A percentile compares a stretch with the other conserved stretches of the same genome.
These are phyloP conservation scores for Picochlorum sp. DNA, from an alignment of 139 green algal genomes.

Conservation along the genomic window DNA sequence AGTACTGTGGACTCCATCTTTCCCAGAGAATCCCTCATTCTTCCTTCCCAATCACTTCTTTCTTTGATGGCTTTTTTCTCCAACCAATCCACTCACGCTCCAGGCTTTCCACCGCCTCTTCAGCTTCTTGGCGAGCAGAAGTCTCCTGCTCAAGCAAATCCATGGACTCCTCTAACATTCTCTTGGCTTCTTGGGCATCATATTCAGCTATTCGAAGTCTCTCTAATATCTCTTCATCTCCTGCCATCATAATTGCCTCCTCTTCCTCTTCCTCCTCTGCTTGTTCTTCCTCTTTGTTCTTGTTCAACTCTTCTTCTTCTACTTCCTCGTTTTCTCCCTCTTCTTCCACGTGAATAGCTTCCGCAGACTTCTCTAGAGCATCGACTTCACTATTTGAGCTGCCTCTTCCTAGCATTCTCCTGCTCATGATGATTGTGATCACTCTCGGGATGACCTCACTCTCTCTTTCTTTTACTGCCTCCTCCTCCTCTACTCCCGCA, in stretches of 20 bases:
- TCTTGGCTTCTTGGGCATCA: conserved; percentile 15
- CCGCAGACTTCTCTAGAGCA: background rate
- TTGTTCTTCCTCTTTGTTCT: background rate
- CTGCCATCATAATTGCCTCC: conserved; percentile 1
- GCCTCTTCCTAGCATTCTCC: background rate
- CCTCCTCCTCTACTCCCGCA: background rate
- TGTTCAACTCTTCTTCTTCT: background rate
- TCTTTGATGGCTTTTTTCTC: conserved; percentile 24
- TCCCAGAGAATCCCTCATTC: conserved; percentile 11
- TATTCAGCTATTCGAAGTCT: conserved; percentile 17
- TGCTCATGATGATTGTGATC: background rate
- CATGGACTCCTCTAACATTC: conserved; percentile 19
- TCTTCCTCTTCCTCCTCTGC: conserved; percentile 5
- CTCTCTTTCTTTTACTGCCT: background rate
- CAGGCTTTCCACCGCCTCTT: background rate
- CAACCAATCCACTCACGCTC: conserved; percentile 4
- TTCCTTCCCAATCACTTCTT: conserved; percentile 22
- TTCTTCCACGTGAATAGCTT: background rate
- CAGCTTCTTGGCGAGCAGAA: background rate
- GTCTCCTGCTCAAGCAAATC: conserved; percentile 19
- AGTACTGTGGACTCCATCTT: conserved; percentile 17
- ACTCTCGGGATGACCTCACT: background rate
- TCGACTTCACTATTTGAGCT: background rate
- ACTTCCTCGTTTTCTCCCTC: background rate
- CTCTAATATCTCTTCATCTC: background rate